Evolutionary conservation across 139 green algal species (phyloP), one percentile per base, ranked within the genome.

Genomic region (Chlorella ohadii): DNA sequence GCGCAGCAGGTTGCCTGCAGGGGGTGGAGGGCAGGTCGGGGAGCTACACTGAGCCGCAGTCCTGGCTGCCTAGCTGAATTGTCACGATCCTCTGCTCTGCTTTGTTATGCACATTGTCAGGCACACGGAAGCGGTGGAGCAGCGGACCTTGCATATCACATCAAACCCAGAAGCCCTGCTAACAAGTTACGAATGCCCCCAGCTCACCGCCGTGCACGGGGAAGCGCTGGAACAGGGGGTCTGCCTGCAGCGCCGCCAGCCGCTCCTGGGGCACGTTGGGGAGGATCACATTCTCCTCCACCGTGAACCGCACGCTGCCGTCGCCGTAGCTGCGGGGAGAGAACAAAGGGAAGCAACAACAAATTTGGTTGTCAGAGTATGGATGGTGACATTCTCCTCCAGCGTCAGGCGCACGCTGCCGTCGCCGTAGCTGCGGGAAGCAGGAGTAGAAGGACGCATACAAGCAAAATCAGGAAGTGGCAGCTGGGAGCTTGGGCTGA

Each of bases 231-330:
- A 98, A 94, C 20, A 99, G 67, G 3, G 94, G 96, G 84, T 99
- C 97, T n/a, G 88, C 83, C 80, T 97, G 89, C 85, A 99, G 88
- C 1, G 82, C 93, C 3, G 92, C 88, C 67, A 99, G 75, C 47
- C 95, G 94, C n/a, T 72, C 92, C 67, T 98, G 87, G 0, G 93
- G 93, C 9, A 99, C 87, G 84, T 98, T 97, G 41, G 92, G 87
- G 73, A 99, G 94, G 3, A 99, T 84, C 3, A 99, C 84, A 86
- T 99, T 98, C 91, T 99, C 89, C 88, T 99, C 97, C 70, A 98
- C 96, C 2, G 97, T 99, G 44, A 99, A 84, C 3, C 97, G 93
- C 67, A 98, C 78, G 12, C 94, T 96, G 39, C 97, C 96, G 83
- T 95, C 92, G 81, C 97, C 96, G 82, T 98, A 98, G 65, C 87